Percentiles rank a stretch among this genome's conserved stretches.
Conservation (phyloP, 306 rosid genomes). For the Sicyos edulis region DNA sequence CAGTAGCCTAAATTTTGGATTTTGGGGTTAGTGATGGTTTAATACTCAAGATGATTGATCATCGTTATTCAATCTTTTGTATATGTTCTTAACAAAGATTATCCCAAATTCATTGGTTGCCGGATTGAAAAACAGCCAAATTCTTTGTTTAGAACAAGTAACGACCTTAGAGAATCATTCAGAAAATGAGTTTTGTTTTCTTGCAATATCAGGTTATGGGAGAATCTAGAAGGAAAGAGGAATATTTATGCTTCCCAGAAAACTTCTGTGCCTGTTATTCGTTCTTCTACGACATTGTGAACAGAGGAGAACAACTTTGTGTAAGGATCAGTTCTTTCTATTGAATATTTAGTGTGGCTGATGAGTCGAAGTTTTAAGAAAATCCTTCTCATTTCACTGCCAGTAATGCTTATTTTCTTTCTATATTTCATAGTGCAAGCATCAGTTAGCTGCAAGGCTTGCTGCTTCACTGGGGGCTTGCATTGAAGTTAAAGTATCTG, state of each 20-base stretch:
- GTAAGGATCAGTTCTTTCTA: slow-evolving; percentile 39
- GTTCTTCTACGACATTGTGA: slow-evolving; percentile 80
- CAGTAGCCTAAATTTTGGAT: neutral
- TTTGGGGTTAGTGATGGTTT: neutral
- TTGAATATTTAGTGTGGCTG: neutral
- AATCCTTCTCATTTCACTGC: neutral
- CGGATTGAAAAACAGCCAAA: neutral
- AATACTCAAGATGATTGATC: neutral
- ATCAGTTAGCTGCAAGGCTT: slow-evolving; percentile 81
- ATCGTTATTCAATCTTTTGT: neutral
- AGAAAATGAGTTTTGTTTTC: neutral
- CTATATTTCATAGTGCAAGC: slow-evolving; percentile 55
- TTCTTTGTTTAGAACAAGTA: neutral
- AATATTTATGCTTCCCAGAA: slow-evolving; percentile 67
- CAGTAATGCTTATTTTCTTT: neutral
- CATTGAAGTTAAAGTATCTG: slow-evolving; percentile 62
- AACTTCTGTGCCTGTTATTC: slow-evolving; percentile 75
- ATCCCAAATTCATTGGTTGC: neutral
- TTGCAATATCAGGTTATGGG: slow-evolving; percentile 51
- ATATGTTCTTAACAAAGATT: neutral
- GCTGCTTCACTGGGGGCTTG: slow-evolving; percentile 65
- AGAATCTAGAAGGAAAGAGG: slow-evolving; percentile 80
- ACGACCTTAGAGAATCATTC: neutral
- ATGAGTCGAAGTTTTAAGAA: neutral
- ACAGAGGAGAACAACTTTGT: slow-evolving; percentile 84